Evolutionary conservation across 139 green algal species (phyloP).

Genomic region (Chlorokybus atmophyticus): DNA sequence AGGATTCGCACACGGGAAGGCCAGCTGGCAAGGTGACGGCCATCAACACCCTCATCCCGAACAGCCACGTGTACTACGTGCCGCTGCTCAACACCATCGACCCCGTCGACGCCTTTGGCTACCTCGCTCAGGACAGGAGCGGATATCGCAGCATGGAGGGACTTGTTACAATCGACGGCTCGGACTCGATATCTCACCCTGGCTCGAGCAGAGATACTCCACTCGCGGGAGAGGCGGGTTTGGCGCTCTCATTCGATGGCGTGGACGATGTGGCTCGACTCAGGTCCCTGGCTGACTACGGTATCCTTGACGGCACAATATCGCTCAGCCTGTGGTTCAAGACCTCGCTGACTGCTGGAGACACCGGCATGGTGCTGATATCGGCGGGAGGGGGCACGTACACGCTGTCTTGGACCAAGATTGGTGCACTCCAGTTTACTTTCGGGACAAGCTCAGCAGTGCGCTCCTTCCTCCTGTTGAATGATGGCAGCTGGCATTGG

Average conservation of each 20-base stretch:
- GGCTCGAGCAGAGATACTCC: neutral
- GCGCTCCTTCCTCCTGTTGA: neutral
- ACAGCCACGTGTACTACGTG: no score
- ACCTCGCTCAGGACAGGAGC: neutral
- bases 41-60: no score
- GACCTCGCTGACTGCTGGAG: neutral
- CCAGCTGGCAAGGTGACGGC: no score
- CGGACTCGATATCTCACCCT: neutral
- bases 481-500: constrained; percentile 1
- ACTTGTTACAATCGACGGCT: constrained; percentile 8
- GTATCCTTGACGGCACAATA: no score
- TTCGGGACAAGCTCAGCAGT: no score
- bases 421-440: neutral
- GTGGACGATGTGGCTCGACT: neutral
- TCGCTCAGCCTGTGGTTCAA: constrained; percentile 3
- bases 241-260: constrained; percentile 11
- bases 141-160: neutral
- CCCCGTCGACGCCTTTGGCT: constrained; percentile 1
- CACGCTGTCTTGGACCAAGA: neutral
- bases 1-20: no score
- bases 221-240: constrained; percentile 13
- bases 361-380: constrained; percentile 4
- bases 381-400: neutral
- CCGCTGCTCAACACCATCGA: no score
- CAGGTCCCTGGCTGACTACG: no score